Base-by-base conservation (phyloP, 176 grass and related monocot genomes). In the Musa schizocarpa region DNA sequence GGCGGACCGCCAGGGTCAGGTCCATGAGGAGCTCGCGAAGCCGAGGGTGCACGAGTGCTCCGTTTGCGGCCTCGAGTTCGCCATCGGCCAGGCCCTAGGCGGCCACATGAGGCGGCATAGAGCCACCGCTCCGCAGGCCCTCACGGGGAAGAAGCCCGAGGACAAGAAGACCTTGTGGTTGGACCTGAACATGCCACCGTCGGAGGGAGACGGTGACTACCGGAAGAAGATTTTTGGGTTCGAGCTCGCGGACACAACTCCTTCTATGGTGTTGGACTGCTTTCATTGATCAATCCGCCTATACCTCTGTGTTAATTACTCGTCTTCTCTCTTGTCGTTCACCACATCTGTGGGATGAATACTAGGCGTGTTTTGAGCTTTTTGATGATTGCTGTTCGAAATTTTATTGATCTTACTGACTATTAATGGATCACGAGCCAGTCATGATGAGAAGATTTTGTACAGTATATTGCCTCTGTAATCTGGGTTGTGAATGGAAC, bases 21-120 rank as follows among this genome's bases (percentile, higher is more conserved):
- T 5, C 68, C 43, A 20, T 11, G 68, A 9, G 2, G 43, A 21
- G 68, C 43, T 70, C 17, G 8, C 8, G 17, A 70, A 70, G 48
- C 68, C 68, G 14, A 17, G 68, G 16, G 68, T 17, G 13, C 34
- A 70, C 29, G 68, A 70, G 34, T 70, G 68, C 68, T 70, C 68
- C 43, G 43, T 70, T 12, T 70, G 68, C 13, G 68, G 68, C 4
- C 43, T 70, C 68, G 68, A 70, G 43, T 70, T 70, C 68, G 68
- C 48, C 68, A 51, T 70, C 68, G 68, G 68, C 48, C 68, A 51
- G 16, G 68, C 43, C 9, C 10, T 70, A 9, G 68, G 34, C 8
- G 68, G 68, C 48, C 68, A 70, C 43, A 70, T 70, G 68, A 51
- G 68, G 9, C 43, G 68, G 9, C 68, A 70, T 19, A 49, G 43